These are phyloP conservation scores for Protea cynaroides DNA, from an alignment of 164 flowering plant genomes.

Conservation along the genomic window DNA sequence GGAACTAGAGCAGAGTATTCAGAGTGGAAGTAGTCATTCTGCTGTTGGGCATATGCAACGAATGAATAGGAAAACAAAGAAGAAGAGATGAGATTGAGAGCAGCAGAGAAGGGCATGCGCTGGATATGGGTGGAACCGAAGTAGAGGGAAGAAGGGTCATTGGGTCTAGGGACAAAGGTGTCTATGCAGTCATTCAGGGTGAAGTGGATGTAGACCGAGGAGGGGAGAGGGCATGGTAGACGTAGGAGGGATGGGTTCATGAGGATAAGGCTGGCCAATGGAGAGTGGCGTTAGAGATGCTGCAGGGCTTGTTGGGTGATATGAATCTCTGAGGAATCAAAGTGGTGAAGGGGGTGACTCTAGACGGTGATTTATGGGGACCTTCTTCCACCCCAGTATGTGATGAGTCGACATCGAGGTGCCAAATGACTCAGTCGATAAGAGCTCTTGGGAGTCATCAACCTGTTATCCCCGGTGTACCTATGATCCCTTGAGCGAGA, in stretches of 20 bases:
- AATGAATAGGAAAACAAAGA: constrained; percentile 6
- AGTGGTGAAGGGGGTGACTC: constrained; percentile 79
- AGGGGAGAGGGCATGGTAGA: constrained; percentile 33
- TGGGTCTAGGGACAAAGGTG: constrained; percentile 31
- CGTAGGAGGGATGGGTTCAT: constrained; percentile 47
- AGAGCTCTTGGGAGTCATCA: constrained; percentile 19
- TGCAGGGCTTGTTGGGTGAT: constrained; percentile 75
- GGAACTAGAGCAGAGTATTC: constrained; percentile 48
- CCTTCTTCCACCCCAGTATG: too few species aligned
- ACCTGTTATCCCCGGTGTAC: constrained; percentile 11
- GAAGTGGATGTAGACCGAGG: constrained; percentile 45
- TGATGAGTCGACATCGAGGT: too few species aligned
- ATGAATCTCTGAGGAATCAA: constrained; percentile 68
- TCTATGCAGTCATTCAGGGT: constrained; percentile 53
- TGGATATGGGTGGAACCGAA: constrained; percentile 73
- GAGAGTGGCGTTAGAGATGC: too few species aligned
- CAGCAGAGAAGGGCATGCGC: constrained; percentile 34
- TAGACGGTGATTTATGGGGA: too few species aligned
- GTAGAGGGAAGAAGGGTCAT: constrained; percentile 33
- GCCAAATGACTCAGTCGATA: constrained; percentile 14
- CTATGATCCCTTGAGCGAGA: constrained; percentile 8
- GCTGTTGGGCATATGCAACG: constrained; percentile 83
- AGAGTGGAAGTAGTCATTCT: constrained; percentile 72
- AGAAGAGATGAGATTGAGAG: too few species aligned
- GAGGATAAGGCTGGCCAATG: constrained; percentile 63